A percentile compares a stretch with the other conserved stretches of the same genome.
Evolutionary conservation across 169 alveolate species (phyloP).

Genomic region (Eimeria maxima): DNA sequence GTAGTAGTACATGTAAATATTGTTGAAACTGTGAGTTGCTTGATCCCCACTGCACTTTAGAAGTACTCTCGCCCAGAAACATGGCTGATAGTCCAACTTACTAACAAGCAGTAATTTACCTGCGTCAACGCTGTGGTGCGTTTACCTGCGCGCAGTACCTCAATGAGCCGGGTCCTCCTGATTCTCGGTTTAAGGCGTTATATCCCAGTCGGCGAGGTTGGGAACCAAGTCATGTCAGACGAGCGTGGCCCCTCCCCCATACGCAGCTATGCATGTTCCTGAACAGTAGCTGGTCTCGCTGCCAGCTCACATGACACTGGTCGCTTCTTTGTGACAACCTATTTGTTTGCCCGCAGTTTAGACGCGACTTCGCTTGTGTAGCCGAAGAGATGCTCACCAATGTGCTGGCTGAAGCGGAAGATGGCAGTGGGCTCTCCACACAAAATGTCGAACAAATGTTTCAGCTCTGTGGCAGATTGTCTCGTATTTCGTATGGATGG

Average conservation of each 20-base stretch:
- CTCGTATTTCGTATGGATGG: background rate
- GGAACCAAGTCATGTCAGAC: background rate
- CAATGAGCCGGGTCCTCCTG: background rate
- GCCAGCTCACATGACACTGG: background rate
- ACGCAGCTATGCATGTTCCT: background rate
- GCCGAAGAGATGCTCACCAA: background rate
- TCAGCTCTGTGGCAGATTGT: background rate
- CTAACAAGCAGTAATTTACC: no score
- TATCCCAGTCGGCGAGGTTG: background rate
- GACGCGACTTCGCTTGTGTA: background rate
- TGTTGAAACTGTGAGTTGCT: background rate
- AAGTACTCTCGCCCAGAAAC: background rate
- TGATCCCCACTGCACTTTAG: background rate
- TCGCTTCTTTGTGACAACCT: background rate
- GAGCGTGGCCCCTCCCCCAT: background rate
- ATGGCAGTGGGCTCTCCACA: background rate
- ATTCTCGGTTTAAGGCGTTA: background rate
- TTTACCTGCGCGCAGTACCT: background rate
- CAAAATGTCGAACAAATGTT: background rate
- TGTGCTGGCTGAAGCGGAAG: background rate
- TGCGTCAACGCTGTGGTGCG: no score
- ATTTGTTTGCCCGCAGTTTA: slow-evolving; percentile 6
- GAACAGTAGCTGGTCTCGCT: background rate
- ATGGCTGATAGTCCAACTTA: background rate
- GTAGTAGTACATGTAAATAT: background rate